Evolutionary conservation across 148 eudicot species (phyloP).

Genomic region (Amaranthus palmeri): DNA sequence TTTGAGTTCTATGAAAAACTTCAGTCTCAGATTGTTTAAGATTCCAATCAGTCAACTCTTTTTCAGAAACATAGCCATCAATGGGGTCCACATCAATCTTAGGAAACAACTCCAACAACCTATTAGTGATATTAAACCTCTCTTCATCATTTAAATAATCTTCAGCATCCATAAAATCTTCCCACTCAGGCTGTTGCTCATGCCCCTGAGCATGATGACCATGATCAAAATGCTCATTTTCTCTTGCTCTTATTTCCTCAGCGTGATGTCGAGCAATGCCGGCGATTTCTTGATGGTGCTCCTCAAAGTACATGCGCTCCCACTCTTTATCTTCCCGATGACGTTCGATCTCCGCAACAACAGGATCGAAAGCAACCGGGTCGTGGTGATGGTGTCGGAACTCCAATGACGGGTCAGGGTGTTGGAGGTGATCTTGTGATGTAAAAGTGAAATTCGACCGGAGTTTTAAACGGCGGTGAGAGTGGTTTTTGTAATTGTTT

Average conservation of each 20-base stretch:
- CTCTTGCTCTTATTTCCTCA: conserved; percentile 3
- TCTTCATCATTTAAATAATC: conserved; percentile 91
- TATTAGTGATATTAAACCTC: conserved; percentile 64
- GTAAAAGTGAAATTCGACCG: conserved; percentile 53
- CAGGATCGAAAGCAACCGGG: conserved; percentile 70
- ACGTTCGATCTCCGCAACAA: conserved; percentile 75
- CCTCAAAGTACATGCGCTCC: conserved; percentile 47
- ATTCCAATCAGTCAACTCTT: conserved; percentile 75
- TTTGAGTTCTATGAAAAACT: conserved; percentile 57
- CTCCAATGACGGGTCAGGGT: conserved; percentile 19
- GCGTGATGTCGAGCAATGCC: conserved; percentile 1
- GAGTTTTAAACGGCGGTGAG: conserved; percentile 56
- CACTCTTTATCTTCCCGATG: conserved; percentile 56
- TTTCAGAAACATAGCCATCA: conserved; percentile 57
- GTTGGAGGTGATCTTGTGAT: conserved; percentile 22
- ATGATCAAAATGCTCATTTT: not conserved
- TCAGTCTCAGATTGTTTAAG: conserved; percentile 48
- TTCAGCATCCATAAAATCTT: conserved; percentile 75
- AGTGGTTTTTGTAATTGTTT: not conserved
- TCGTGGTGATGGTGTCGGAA: conserved; percentile 43
- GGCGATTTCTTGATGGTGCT: conserved; percentile 33
- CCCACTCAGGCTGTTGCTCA: conserved; percentile 86
- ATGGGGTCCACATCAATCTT: conserved; percentile 62
- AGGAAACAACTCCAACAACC: conserved; percentile 67
- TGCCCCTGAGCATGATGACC: conserved; percentile 36